A percentile compares a stretch with the other conserved stretches of the same genome.
Conservation (phyloP, 192 early-diverging fungal genomes). For the Backusella liffmaniae region DNA sequence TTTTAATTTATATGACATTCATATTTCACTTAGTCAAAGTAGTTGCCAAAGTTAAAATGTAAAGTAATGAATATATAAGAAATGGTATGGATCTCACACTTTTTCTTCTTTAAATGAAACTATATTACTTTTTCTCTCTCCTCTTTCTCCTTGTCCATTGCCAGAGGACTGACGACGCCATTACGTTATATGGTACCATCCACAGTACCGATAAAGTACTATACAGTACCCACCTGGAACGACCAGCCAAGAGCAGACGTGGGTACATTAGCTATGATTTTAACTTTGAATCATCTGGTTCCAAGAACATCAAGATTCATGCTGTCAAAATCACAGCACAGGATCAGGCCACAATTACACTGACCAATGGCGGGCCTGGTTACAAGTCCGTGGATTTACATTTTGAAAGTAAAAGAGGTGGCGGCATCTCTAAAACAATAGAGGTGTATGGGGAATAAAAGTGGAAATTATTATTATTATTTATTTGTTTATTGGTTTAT, state of each 20-base stretch:
- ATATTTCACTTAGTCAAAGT: background rate
- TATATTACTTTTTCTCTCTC: background rate
- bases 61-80: background rate
- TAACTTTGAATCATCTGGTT: background rate
- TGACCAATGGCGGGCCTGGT: background rate
- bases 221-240: background rate
- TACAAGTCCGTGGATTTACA: background rate
- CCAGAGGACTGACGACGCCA: background rate
- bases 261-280: background rate
- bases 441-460: background rate
- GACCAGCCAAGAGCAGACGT: background rate
- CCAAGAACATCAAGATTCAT: background rate
- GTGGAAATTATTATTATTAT: no score
- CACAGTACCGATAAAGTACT: background rate
- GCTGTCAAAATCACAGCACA: background rate
- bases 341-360: background rate
- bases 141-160: background rate
- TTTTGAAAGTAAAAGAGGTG: background rate
- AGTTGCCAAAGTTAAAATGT: background rate
- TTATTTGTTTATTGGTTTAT: background rate
- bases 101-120: background rate
- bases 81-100: no score
- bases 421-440: background rate
- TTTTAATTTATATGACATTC: background rate
- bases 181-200: background rate